These are phyloP conservation scores for Trichoderma arundinaceum DNA, from an alignment of 2,329 filamentous ascomycete species.

Conservation along the genomic window DNA sequence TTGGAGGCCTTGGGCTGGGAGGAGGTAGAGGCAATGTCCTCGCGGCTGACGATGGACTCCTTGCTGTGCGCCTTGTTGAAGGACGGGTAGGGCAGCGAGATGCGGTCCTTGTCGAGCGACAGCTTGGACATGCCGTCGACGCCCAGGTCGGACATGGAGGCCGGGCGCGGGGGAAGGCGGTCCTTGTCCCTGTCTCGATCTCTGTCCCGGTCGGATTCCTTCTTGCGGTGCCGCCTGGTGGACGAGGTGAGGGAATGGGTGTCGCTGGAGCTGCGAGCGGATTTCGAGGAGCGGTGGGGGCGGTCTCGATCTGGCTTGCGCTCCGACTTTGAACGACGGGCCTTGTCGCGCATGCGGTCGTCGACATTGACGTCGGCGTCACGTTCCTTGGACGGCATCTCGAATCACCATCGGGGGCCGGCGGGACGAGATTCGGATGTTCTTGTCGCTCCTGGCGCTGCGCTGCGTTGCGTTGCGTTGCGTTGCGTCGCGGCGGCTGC, in stretches of 20 bases:
- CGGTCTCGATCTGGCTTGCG: conserved; percentile 45
- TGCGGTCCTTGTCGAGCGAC: conserved; percentile 50
- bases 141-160: conserved; percentile 56
- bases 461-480: no score
- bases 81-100: conserved; percentile 73
- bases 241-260: conserved; percentile 49
- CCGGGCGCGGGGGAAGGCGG: conserved; percentile 37
- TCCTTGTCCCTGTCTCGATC: conserved; percentile 45
- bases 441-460: not conserved
- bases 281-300: conserved; percentile 44
- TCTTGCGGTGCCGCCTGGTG: conserved; percentile 43
- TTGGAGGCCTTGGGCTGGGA: conserved; percentile 35
- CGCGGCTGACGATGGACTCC: conserved; percentile 73
- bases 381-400: conserved; percentile 51
- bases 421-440: not conserved
- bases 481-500: no score
- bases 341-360: conserved; percentile 49
- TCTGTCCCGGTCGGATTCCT: conserved; percentile 42
- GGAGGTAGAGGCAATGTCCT: conserved; percentile 51
- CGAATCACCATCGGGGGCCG: conserved; percentile 42
- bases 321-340: conserved; percentile 48
- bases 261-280: conserved; percentile 53
- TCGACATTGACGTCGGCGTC: conserved; percentile 48
- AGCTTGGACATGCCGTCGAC: conserved; percentile 48
- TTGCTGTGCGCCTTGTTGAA: conserved; percentile 94